phyloP scores from a whole-genome alignment of 805 yeast genomes.

The Blastobotrys mokoenaii region DNA sequence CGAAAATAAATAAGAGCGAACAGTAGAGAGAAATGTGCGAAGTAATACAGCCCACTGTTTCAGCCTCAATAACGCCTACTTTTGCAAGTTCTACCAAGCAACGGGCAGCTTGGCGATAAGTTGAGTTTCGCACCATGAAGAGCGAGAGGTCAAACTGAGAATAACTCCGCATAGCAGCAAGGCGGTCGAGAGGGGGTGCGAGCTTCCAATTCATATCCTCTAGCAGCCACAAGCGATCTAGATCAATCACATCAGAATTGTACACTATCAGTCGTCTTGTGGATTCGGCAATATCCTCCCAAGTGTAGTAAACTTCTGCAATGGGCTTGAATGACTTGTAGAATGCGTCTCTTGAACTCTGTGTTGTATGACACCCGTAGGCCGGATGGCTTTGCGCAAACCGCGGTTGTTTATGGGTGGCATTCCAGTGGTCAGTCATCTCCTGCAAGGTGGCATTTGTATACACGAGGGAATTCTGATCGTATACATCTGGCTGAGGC shows the following conservation, averaged over 20 bases:
- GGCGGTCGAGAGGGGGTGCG: conserved; percentile 54
- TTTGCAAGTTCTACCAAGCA: conserved; percentile 71
- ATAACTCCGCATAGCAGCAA: conserved; percentile 37
- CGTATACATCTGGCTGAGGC: conserved; percentile 2
- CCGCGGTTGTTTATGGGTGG: conserved; percentile 23
- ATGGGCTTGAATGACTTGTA: conserved; percentile 41
- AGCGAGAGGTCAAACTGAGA: conserved; percentile 16
- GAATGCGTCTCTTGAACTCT: conserved; percentile 50
- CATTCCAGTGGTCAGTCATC: not conserved
- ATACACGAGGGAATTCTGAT: not conserved
- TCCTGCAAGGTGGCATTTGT: too few species aligned
- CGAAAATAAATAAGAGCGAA: conserved; percentile 62
- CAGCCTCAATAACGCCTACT: conserved; percentile 58
- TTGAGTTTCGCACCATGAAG: conserved; percentile 27
- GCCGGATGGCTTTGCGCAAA: conserved; percentile 36
- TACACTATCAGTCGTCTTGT: conserved; percentile 76
- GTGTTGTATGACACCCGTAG: conserved; percentile 72
- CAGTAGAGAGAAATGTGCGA: conserved; percentile 59
- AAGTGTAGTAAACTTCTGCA: conserved; percentile 71
- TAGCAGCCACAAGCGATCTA: conserved; percentile 64
- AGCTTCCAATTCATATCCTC: conserved; percentile 48
- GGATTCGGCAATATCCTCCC: conserved; percentile 73
- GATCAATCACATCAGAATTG: conserved; percentile 72
- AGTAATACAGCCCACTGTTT: conserved; percentile 77
- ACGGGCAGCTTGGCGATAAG: conserved; percentile 46